phyloP scores from a whole-genome alignment of 2,329 filamentous ascomycete species.

The Elsinoe australis region DNA sequence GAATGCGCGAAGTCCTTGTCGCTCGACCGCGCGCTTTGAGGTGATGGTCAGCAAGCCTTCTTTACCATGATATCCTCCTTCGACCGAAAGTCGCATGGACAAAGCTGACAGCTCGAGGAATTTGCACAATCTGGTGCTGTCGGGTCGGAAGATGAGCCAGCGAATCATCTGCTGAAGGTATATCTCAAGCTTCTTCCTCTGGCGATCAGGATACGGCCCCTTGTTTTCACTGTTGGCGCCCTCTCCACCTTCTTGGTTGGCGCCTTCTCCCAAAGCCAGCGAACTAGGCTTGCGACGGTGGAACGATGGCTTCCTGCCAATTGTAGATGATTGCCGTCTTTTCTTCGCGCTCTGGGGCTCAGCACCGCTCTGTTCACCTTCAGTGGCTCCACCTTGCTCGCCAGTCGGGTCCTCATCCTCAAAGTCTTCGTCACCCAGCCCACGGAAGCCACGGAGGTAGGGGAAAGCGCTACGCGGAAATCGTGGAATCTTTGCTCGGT shows the following conservation, averaged over 20 bases:
- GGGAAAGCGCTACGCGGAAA: slow-evolving; percentile 88
- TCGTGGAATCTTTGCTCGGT: slow-evolving; percentile 69
- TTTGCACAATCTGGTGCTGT: slow-evolving; percentile 91
- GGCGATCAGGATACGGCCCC: slow-evolving; percentile 66
- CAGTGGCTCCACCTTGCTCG: slow-evolving; percentile 46
- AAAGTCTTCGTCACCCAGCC: slow-evolving; percentile 54
- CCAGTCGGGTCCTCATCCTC: slow-evolving; percentile 58
- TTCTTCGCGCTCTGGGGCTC: slow-evolving; percentile 49
- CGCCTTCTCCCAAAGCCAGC: slow-evolving; percentile 18
- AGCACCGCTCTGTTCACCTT: slow-evolving; percentile 61
- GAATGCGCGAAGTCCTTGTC: slow-evolving; percentile 23
- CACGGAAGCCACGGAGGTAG: slow-evolving; percentile 68
- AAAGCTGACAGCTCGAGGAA: slow-evolving; percentile 92
- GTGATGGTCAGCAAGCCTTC: slow-evolving; percentile 91
- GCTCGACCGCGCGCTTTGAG: slow-evolving; percentile 58
- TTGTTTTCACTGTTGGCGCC: slow-evolving; percentile 33
- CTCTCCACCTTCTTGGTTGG: slow-evolving; percentile 32
- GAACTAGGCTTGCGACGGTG: slow-evolving; percentile 51
- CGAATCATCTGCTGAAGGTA: slow-evolving; percentile 92
- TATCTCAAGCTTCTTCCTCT: slow-evolving; percentile 76
- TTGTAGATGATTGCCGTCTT: slow-evolving; percentile 43
- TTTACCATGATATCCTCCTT: slow-evolving; percentile 95
- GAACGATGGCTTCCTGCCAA: slow-evolving; percentile 14
- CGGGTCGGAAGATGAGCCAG: slow-evolving; percentile 92
- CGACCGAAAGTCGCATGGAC: slow-evolving; percentile 84